phyloP scores from a whole-genome alignment of 2,329 filamentous ascomycete genomes.

The Ophiobolus disseminans region DNA sequence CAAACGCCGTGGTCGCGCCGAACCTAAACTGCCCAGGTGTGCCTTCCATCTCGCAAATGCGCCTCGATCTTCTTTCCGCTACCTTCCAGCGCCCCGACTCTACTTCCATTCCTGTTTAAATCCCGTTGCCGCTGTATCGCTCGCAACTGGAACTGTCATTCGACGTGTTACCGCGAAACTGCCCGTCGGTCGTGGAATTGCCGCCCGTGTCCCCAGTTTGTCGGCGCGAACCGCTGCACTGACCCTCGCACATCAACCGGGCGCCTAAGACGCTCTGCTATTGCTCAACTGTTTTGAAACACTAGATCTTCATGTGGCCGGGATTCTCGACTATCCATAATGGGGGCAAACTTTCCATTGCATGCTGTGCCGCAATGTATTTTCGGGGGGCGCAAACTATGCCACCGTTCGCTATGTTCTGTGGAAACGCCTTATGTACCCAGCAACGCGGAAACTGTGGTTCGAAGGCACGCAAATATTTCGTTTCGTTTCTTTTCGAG shows the following conservation, averaged over 20 bases:
- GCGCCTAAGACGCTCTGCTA: conserved; percentile 4
- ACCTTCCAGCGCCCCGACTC: neutral
- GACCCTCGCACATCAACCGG: conserved; percentile 1
- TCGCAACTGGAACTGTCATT: neutral
- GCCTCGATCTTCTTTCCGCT: no score
- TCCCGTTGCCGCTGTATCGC: no score
- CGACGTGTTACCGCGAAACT: neutral
- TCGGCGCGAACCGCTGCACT: conserved; percentile 7
- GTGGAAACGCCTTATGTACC: no score
- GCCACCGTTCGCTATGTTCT: neutral
- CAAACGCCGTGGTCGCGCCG: no score
- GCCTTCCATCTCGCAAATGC: neutral
- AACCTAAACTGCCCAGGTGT: no score
- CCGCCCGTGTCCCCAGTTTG: neutral
- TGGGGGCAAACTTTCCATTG: neutral
- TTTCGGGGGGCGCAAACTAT: neutral
- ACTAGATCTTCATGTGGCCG: neutral
- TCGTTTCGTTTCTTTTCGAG: no score
- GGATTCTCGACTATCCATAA: neutral
- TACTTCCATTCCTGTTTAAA: no score
- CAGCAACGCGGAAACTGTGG: neutral
- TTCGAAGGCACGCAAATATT: no score
- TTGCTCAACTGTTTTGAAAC: conserved; percentile 7
- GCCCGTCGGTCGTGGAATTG: neutral
- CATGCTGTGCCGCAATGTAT: conserved; percentile 15